phyloP scores from a whole-genome alignment of 768 basidiomycete genomes.

The Kwoniella sp. region DNA sequence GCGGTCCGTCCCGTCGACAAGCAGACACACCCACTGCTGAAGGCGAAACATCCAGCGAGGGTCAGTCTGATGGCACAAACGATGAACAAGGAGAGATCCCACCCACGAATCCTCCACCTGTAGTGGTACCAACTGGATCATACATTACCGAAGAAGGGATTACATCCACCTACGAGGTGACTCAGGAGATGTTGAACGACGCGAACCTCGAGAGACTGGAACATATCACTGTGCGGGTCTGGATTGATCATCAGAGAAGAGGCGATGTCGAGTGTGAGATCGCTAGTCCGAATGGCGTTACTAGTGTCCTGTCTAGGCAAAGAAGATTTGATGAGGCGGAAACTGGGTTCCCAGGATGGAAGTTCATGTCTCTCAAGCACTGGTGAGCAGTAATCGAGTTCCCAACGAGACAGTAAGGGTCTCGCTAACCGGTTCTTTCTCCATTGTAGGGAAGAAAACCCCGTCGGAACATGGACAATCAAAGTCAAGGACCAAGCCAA shows the following conservation, averaged over 20 bases:
- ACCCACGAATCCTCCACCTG: constrained; percentile 52
- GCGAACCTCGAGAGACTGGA: constrained; percentile 86
- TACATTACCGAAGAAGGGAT: constrained; percentile 69
- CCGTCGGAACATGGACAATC: constrained; percentile 86
- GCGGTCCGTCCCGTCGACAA: constrained; percentile 3
- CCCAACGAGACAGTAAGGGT: no score
- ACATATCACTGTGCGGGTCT: constrained; percentile 88
- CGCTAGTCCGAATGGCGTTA: constrained; percentile 78
- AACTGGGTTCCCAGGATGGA: constrained; percentile 88
- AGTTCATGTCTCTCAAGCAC: constrained; percentile 97
- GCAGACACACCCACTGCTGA: constrained; percentile 13
- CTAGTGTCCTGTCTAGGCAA: constrained; percentile 75
- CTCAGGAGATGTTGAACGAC: constrained; percentile 66
- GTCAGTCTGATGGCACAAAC: background rate
- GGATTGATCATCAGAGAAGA: constrained; percentile 81
- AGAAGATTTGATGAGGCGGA: constrained; percentile 67
- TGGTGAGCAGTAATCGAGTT: no score
- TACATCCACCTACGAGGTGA: constrained; percentile 66
- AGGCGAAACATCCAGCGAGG: background rate
- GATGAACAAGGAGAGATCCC: constrained; percentile 6
- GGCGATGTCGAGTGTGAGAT: constrained; percentile 94
- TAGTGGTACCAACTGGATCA: constrained; percentile 61
- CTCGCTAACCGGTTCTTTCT: no score
- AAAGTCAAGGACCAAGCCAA: constrained; percentile 77
- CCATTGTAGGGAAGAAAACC: constrained; percentile 80